Percentiles rank a stretch among this genome's conserved stretches.
These are phyloP conservation scores for Phytophthora podocarpi DNA, from an alignment of 352 stramenopile genomes.

Conservation along the genomic window DNA sequence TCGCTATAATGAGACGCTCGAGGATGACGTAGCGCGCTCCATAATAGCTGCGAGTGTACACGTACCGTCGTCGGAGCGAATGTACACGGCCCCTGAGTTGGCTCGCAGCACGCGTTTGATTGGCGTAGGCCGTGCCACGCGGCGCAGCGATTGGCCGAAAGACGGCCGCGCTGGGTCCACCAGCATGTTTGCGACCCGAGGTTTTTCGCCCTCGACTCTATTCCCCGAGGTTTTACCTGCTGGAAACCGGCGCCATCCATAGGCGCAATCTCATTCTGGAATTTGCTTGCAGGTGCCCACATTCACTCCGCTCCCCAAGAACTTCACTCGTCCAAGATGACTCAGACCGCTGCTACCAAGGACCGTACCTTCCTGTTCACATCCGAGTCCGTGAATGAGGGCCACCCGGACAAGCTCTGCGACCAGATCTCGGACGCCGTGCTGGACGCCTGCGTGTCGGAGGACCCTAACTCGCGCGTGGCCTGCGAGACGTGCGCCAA, in stretches of 20 bases:
- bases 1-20: slow-evolving; percentile 9
- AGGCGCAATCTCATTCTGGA: slow-evolving; percentile 50
- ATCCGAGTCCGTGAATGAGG: slow-evolving; percentile 99
- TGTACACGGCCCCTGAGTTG: slow-evolving; percentile 10
- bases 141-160: slow-evolving; percentile 34
- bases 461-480: slow-evolving; percentile 98
- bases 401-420: slow-evolving; percentile 98
- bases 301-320: slow-evolving; percentile 9
- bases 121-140: background rate
- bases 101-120: background rate
- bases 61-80: background rate
- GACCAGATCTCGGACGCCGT: slow-evolving; percentile 99
- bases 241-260: slow-evolving; percentile 12
- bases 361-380: slow-evolving; percentile 95
- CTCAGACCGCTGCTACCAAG: slow-evolving; percentile 51
- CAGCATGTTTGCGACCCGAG: slow-evolving; percentile 16
- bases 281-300: slow-evolving; percentile 42
- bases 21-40: slow-evolving; percentile 10
- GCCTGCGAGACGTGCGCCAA: slow-evolving; percentile 99
- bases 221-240: slow-evolving; percentile 36
- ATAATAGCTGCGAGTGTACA: no score
- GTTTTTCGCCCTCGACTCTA: slow-evolving; percentile 27
- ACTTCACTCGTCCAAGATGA: slow-evolving; percentile 44
- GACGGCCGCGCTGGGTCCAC: slow-evolving; percentile 20
- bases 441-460: slow-evolving; percentile 97